A percentile compares a stretch with the other conserved stretches of the same genome.
phyloP scores from a whole-genome alignment of 164 flowering plant genomes.

The Taxillus chinensis region DNA sequence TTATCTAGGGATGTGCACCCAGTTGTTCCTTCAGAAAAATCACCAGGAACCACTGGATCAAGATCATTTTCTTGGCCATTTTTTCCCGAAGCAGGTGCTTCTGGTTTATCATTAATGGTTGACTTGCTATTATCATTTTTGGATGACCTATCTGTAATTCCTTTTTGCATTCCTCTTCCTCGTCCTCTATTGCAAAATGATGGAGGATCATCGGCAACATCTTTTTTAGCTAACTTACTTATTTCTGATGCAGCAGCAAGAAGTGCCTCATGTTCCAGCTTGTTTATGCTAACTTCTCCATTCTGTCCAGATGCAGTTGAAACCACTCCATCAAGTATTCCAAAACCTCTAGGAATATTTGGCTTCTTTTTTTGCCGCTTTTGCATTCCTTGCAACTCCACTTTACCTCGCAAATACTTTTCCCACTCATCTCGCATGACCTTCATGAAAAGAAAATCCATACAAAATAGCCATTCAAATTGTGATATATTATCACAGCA shows the following conservation, averaged over 20 bases:
- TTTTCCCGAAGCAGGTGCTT: constrained; percentile 17
- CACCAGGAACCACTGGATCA: constrained; percentile 14
- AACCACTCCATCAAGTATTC: constrained; percentile 74
- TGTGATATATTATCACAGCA: not conserved
- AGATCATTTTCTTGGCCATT: constrained; percentile 18
- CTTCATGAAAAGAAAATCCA: constrained; percentile 26
- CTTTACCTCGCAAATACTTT: constrained; percentile 76
- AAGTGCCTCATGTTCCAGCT: constrained; percentile 73
- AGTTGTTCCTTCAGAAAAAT: constrained; percentile 7
- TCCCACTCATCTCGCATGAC: constrained; percentile 74
- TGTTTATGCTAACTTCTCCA: constrained; percentile 48
- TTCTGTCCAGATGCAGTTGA: constrained; percentile 43
- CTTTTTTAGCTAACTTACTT: constrained; percentile 29
- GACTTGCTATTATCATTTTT: constrained; percentile 11
- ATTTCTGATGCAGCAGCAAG: constrained; percentile 71
- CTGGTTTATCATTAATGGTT: constrained; percentile 12
- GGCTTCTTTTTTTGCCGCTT: constrained; percentile 52
- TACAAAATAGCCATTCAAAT: not conserved
- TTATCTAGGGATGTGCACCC: constrained; percentile 9
- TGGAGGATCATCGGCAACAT: constrained; percentile 24
- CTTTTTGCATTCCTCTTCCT: constrained; percentile 30
- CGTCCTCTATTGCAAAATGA: constrained; percentile 12
- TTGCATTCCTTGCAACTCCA: constrained; percentile 52
- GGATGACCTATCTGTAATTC: constrained; percentile 6
- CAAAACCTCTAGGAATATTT: constrained; percentile 74